phyloP scores from a whole-genome alignment of 192 early-diverging fungal species.

The Glomus cerebriforme region DNA sequence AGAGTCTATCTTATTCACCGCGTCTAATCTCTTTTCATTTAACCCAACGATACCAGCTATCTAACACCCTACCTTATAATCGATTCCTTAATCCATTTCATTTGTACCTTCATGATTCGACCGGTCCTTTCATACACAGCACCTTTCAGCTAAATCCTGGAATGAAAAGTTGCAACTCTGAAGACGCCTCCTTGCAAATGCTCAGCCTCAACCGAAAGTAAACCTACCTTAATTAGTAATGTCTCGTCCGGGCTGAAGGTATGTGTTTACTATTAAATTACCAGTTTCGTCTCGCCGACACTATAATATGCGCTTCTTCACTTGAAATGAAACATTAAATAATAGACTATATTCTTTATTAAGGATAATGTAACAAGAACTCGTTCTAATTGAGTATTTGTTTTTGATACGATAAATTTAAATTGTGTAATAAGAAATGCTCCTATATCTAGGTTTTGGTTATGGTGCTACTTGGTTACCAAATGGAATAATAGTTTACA shows the following conservation, averaged over 20 bases:
- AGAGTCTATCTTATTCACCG: slow-evolving; percentile 7
- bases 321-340: too few relatives aligned
- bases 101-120: neutral
- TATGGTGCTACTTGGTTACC: too few relatives aligned
- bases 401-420: too few relatives aligned
- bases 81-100: slow-evolving; percentile 14
- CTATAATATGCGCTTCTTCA: neutral
- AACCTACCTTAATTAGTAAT: slow-evolving; percentile 4
- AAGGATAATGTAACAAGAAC: too few relatives aligned
- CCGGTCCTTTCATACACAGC: slow-evolving; percentile 7
- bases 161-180: neutral
- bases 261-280: slow-evolving; percentile 10
- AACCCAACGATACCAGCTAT: slow-evolving; percentile 11
- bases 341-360: too few relatives aligned
- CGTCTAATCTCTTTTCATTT: slow-evolving; percentile 1
- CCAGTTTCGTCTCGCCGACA: slow-evolving; percentile 7
- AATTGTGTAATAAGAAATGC: too few relatives aligned
- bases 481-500: too few relatives aligned
- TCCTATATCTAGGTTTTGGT: too few relatives aligned
- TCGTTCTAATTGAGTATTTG: too few relatives aligned
- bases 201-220: slow-evolving; percentile 1
- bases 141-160: neutral
- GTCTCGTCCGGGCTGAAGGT: neutral
- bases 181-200: slow-evolving; percentile 8
- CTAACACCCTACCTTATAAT: slow-evolving; percentile 21